These are phyloP conservation scores for Diplodia corticola DNA, from an alignment of 2,329 filamentous ascomycete species.

Conservation along the genomic window DNA sequence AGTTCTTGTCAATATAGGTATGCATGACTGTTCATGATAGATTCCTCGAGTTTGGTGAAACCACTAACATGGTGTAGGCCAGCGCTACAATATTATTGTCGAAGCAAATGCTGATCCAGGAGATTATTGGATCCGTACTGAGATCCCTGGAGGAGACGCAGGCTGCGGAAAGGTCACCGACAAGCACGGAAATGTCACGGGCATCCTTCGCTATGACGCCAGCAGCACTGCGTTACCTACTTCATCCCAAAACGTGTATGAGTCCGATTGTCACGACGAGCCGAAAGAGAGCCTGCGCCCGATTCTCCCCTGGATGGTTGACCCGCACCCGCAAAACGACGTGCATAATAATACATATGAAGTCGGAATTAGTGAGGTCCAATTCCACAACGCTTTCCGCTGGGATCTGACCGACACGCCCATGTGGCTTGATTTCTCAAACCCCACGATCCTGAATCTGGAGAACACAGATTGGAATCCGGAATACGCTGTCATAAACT, in stretches of 20 bases:
- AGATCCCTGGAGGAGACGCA: constrained; percentile 23
- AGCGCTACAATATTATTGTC: constrained; percentile 51
- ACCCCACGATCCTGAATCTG: constrained; percentile 32
- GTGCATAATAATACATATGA: constrained; percentile 28
- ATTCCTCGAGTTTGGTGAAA: background rate
- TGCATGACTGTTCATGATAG: background rate
- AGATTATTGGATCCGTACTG: constrained; percentile 33
- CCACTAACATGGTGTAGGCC: constrained; percentile 25
- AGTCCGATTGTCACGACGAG: constrained; percentile 32
- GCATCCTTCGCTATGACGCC: constrained; percentile 30
- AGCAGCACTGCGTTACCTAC: constrained; percentile 24
- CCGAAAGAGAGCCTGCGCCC: constrained; percentile 29
- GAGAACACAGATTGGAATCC: constrained; percentile 28
- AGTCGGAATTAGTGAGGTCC: constrained; percentile 24
- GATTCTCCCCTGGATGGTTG: constrained; percentile 31
- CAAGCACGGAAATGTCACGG: constrained; percentile 28
- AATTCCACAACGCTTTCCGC: constrained; percentile 23
- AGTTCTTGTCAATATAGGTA: constrained; percentile 26
- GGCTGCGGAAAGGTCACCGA: constrained; percentile 34
- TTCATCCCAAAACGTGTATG: constrained; percentile 25
- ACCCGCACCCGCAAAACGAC: constrained; percentile 26
- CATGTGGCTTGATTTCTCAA: constrained; percentile 31
- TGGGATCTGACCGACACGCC: constrained; percentile 32
- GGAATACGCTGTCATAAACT: constrained; percentile 28
- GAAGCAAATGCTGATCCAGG: constrained; percentile 38